These are phyloP conservation scores for Cladosporium sp. DNA, from an alignment of 2,329 filamentous ascomycete genomes.

Conservation along the genomic window DNA sequence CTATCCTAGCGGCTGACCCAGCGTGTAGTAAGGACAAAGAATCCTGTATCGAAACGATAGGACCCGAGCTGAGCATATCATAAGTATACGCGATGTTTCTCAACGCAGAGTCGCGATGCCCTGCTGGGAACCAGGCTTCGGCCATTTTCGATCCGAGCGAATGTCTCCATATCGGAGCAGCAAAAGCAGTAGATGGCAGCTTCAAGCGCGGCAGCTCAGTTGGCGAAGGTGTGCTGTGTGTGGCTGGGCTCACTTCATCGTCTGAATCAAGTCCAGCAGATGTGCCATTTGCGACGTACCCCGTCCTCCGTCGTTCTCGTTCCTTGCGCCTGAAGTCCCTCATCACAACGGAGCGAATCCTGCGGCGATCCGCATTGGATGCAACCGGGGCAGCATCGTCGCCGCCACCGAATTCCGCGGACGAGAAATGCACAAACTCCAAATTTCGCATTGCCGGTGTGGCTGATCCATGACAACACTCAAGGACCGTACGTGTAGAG, in stretches of 20 bases:
- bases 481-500: too few relatives aligned
- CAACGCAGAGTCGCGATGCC: background rate
- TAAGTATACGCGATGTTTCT: background rate
- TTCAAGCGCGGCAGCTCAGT: background rate
- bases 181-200: background rate
- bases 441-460: background rate
- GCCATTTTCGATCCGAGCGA: background rate
- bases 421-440: background rate
- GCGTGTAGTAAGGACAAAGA: conserved; percentile 1
- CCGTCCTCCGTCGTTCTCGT: background rate
- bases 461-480: background rate
- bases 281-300: background rate
- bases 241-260: background rate
- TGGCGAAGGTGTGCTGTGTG: too few relatives aligned
- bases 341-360: background rate
- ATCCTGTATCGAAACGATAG: conserved; percentile 4
- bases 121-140: background rate
- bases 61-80: background rate
- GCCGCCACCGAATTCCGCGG: background rate
- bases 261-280: too few relatives aligned
- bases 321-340: conserved; percentile 3
- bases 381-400: background rate
- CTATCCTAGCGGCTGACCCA: background rate
- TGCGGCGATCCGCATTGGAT: background rate
- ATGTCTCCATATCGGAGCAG: background rate